Evolutionary conservation across 306 rosid genomes (phyloP).

Genomic region (Echinosophora koreensis): DNA sequence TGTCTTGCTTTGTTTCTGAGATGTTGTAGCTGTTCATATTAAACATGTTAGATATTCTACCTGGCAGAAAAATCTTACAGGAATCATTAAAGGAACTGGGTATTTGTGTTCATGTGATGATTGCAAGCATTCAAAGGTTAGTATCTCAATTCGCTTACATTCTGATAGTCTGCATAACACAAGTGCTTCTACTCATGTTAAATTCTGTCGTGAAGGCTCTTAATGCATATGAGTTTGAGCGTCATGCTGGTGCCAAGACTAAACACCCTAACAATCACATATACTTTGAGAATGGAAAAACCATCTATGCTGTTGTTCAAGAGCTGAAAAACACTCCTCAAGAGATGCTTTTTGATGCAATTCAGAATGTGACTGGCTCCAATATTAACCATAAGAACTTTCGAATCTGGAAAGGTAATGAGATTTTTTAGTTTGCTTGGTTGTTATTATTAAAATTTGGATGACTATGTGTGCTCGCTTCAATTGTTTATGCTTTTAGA

Average conservation of each 20-base stretch:
- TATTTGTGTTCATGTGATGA: conserved; percentile 88
- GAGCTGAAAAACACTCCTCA: conserved; percentile 94
- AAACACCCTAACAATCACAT: conserved; percentile 97
- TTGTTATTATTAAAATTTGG: conserved; percentile 10
- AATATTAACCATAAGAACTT: conserved; percentile 85
- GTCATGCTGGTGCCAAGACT: conserved; percentile 95
- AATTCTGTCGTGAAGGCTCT: conserved; percentile 72
- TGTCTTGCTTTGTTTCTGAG: conserved; percentile 37
- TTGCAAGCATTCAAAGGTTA: conserved; percentile 83
- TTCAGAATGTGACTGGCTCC: conserved; percentile 85
- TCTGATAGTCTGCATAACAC: conserved; percentile 36
- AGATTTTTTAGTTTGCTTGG: conserved; percentile 34
- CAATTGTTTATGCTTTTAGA: conserved; percentile 18
- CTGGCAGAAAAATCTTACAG: conserved; percentile 77
- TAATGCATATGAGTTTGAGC: conserved; percentile 97
- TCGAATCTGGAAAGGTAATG: conserved; percentile 83
- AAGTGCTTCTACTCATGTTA: conserved; percentile 45
- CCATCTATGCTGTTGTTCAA: conserved; percentile 91
- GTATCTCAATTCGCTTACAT: conserved; percentile 41
- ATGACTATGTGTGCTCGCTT: conserved; percentile 29
- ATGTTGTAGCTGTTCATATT: conserved; percentile 21
- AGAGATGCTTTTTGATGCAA: conserved; percentile 85
- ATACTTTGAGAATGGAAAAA: conserved; percentile 91
- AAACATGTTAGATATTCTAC: conserved; percentile 39
- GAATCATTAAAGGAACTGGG: conserved; percentile 88